Evolutionary conservation across 2,329 filamentous ascomycete species (phyloP).

Genomic region (Magnaporthales sp.): DNA sequence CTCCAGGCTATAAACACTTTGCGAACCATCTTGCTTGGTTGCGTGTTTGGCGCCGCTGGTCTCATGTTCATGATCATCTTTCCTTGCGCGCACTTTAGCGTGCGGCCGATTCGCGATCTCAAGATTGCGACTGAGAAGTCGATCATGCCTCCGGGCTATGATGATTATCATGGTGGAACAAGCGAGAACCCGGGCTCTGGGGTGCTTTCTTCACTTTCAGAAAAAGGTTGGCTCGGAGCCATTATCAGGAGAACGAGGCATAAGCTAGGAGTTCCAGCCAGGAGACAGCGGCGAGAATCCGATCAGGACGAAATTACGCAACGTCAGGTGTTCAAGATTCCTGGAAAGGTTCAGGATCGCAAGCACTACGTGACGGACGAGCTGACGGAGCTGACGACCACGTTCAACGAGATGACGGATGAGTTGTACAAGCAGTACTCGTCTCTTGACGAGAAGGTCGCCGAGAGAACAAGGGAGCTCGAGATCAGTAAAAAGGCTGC

Average conservation of each 20-base stretch:
- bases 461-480: slow-evolving; percentile 72
- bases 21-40: slow-evolving; percentile 73
- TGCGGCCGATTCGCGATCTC: slow-evolving; percentile 69
- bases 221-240: slow-evolving; percentile 29
- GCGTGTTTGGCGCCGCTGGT: slow-evolving; percentile 75
- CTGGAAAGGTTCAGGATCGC: slow-evolving; percentile 67
- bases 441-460: slow-evolving; percentile 75
- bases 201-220: slow-evolving; percentile 32
- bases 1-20: slow-evolving; percentile 66
- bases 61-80: slow-evolving; percentile 63
- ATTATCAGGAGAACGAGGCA: slow-evolving; percentile 24
- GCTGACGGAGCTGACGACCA: slow-evolving; percentile 70
- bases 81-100: slow-evolving; percentile 73
- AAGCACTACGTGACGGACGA: slow-evolving; percentile 77
- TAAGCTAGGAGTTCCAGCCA: slow-evolving; percentile 14
- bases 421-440: slow-evolving; percentile 83
- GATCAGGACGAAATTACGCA: not conserved
- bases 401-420: slow-evolving; percentile 91
- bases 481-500: slow-evolving; percentile 87
- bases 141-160: slow-evolving; percentile 55
- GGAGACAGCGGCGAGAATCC: slow-evolving; percentile 17
- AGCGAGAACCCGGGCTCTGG: slow-evolving; percentile 34
- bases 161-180: slow-evolving; percentile 45
- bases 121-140: slow-evolving; percentile 69
- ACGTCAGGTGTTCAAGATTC: slow-evolving; percentile 68